Evolutionary conservation across 1,284 basidiomycete genomes (phyloP), one percentile per base, ranked within the genome.

Genomic region (Schizophyllum amplum): DNA sequence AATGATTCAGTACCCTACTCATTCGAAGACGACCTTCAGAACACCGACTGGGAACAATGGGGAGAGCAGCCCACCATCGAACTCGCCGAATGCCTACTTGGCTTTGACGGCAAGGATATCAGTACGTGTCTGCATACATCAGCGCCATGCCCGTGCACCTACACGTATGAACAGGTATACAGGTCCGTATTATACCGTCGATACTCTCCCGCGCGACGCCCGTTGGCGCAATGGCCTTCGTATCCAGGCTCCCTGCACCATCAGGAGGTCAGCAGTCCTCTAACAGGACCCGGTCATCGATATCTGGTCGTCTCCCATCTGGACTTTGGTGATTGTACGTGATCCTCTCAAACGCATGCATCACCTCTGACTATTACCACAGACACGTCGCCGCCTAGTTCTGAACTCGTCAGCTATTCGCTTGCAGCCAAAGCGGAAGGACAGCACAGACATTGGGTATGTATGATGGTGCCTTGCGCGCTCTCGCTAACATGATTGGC

Each of bases 21-120:
- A 67, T 54, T 64, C 75, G n/a, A 72, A 80, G 65, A 77, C 5
- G 74, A 77, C 47, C 58, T 78, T 68, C 27, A 66, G 63, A 57
- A 63, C 62, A 47, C 62, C 5, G 79, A 83, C 56, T 87, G 81
- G 77, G 83, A 86, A 54, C 69, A 74, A 48, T 82, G 81, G 72
- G 79, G 80, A 1, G 85, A 87, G 64, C 84, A 86, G 56, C 70
- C 73, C 11, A 74, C 68, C 5, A 80, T 90, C 59, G 80, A 86
- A 47, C 59, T 90, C 5, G 20, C 21, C 20, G 48, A 21, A 20
- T 82, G 77, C 56, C 83, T 86, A 68, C 75, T 87, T 7, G 75
- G 75, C 51, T 66, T 86, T 13, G 69, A 72, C 20, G 53, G 51
- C 21, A 26, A 24, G 42, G 6, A 17, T 15, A 54, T 58, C 48